A percentile compares a stretch with the other conserved stretches of the same genome.
These are phyloP conservation scores for Scedosporium apiospermum DNA, from an alignment of 2,329 filamentous ascomycete genomes.

Conservation along the genomic window DNA sequence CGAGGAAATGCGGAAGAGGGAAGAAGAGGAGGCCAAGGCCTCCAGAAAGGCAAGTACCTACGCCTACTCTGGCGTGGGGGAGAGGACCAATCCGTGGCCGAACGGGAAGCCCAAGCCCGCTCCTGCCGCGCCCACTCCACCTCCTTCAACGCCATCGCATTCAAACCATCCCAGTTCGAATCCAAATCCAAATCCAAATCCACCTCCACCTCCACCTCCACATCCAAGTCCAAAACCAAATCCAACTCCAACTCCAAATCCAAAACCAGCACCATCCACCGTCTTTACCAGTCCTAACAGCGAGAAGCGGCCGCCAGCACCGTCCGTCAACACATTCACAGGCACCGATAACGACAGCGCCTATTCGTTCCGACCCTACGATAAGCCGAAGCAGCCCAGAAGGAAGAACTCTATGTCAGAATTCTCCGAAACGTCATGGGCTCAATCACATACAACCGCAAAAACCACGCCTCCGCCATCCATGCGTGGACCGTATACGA, in stretches of 20 bases:
- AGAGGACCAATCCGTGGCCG: slow-evolving; percentile 62
- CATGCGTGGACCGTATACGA: slow-evolving; percentile 68
- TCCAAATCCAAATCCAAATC: no score
- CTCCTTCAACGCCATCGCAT: slow-evolving; percentile 16
- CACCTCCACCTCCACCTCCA: no score
- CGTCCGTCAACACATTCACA: slow-evolving; percentile 48
- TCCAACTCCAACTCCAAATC: not conserved
- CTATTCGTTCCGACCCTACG: slow-evolving; percentile 73
- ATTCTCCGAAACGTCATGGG: slow-evolving; percentile 75
- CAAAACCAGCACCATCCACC: slow-evolving; percentile 14
- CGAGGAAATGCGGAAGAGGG: slow-evolving; percentile 12
- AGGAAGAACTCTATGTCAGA: slow-evolving; percentile 49
- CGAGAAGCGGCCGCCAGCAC: slow-evolving; percentile 25
- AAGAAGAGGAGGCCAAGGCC: slow-evolving; percentile 20
- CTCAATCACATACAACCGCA: slow-evolving; percentile 73
- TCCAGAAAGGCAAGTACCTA: slow-evolving; percentile 31
- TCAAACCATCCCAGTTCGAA: not conserved
- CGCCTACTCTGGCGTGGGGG: slow-evolving; percentile 55
- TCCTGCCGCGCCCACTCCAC: slow-evolving; percentile 19
- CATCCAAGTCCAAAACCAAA: no score
- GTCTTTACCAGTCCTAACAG: slow-evolving; percentile 15
- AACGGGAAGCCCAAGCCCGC: slow-evolving; percentile 40
- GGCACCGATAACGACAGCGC: slow-evolving; percentile 51
- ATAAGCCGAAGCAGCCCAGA: slow-evolving; percentile 51
- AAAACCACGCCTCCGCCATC: slow-evolving; percentile 77